phyloP scores from a whole-genome alignment of 306 rosid genomes.

The Rosa persica region DNA sequence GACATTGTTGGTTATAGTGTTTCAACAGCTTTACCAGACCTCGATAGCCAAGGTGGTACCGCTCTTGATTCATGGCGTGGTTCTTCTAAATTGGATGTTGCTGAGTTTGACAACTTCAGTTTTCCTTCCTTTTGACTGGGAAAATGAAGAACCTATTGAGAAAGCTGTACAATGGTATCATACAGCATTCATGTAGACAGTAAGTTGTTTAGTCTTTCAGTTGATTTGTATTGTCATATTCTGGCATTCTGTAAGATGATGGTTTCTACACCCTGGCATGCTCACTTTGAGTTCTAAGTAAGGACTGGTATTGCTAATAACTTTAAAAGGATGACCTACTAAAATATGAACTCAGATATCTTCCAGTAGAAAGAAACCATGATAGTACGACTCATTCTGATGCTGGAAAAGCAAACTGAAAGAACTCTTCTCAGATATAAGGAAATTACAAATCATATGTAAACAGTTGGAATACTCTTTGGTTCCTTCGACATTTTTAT shows the following conservation, averaged over 20 bases:
- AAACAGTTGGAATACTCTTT: background rate
- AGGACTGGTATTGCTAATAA: background rate
- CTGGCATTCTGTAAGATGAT: background rate
- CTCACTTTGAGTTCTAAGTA: background rate
- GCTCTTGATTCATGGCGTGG: conserved; percentile 55
- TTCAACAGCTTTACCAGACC: conserved; percentile 49
- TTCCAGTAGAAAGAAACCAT: conserved; percentile 2
- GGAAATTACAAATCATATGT: background rate
- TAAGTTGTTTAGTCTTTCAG: background rate
- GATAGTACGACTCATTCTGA: background rate
- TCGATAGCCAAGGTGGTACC: conserved; percentile 51
- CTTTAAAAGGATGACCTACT: conserved; percentile 1
- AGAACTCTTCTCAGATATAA: background rate
- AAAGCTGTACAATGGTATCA: conserved; percentile 85
- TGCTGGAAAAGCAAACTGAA: background rate
- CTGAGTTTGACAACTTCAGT: conserved; percentile 70
- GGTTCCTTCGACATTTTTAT: background rate
- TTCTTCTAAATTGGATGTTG: conserved; percentile 65
- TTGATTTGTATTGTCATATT: background rate
- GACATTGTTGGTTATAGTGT: conserved; percentile 58
- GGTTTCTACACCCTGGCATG: background rate
- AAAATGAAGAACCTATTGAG: conserved; percentile 87
- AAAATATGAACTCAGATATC: background rate
- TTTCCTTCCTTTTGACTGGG: conserved; percentile 95
- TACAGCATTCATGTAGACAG: conserved; percentile 8